Evolutionary conservation across 75 land plant genomes (phyloP).

Genomic region (Picea sitchensis): DNA sequence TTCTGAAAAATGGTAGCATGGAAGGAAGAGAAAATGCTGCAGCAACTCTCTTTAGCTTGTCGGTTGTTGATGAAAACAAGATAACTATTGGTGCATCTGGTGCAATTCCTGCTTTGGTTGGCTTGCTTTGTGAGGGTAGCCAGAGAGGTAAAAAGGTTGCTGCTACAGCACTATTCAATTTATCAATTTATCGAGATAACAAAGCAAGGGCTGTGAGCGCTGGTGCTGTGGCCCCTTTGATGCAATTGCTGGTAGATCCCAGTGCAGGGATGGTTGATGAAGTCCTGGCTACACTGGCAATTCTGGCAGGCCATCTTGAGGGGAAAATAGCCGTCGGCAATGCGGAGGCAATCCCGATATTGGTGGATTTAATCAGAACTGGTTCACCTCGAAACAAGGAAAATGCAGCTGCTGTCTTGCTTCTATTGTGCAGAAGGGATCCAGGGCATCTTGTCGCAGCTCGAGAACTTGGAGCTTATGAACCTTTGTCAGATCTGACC

Average conservation of each 20-base stretch:
- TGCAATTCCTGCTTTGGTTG: constrained; percentile 63
- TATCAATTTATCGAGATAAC: constrained; percentile 67
- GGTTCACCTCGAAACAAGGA: constrained; percentile 72
- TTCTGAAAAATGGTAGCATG: constrained; percentile 65
- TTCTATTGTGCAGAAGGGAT: constrained; percentile 46
- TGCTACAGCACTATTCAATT: constrained; percentile 63
- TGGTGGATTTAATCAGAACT: constrained; percentile 54
- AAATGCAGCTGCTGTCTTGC: constrained; percentile 72
- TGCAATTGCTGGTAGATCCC: constrained; percentile 57
- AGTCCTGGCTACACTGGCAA: constrained; percentile 67
- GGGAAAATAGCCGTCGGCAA: constrained; percentile 61
- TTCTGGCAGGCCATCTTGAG: constrained; percentile 74
- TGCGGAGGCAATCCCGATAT: constrained; percentile 37
- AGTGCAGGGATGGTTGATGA: constrained; percentile 82
- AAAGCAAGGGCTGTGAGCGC: constrained; percentile 63
- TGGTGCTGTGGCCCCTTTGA: constrained; percentile 61
- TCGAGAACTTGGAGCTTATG: constrained; percentile 44
- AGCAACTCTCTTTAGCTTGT: constrained; percentile 77
- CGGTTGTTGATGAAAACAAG: constrained; percentile 68
- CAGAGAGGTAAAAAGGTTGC: constrained; percentile 73
- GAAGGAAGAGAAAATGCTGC: constrained; percentile 92
- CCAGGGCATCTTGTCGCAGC: constrained; percentile 26
- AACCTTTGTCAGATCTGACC: constrained; percentile 42
- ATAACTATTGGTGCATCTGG: constrained; percentile 61
- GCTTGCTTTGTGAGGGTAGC: constrained; percentile 45